Evolutionary conservation across 2,329 filamentous ascomycete species (phyloP).

Genomic region (Macrophomina phaseolina): DNA sequence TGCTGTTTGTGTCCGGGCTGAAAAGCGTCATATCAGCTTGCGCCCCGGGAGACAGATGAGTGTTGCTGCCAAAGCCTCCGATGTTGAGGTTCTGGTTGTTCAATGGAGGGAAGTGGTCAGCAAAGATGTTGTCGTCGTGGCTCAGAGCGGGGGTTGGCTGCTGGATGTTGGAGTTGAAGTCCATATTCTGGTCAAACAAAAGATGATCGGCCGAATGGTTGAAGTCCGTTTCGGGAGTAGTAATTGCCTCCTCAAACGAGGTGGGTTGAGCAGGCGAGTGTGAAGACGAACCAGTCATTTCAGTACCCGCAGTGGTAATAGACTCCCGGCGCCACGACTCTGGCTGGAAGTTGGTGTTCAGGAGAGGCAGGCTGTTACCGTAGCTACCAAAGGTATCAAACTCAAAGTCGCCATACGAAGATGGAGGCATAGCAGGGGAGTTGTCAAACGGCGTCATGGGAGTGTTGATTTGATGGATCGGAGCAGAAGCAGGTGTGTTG

Average conservation of each 20-base stretch:
- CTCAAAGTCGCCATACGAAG: conserved; percentile 41
- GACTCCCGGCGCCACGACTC: conserved; percentile 47
- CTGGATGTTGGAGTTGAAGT: conserved; percentile 60
- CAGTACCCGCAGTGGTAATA: conserved; percentile 42
- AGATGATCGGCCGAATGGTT: conserved; percentile 62
- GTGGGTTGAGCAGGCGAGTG: conserved; percentile 49
- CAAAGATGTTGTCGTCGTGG: conserved; percentile 44
- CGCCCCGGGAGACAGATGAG: conserved; percentile 71
- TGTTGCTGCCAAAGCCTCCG: conserved; percentile 33
- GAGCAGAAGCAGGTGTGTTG: conserved; percentile 42
- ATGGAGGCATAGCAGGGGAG: conserved; percentile 45
- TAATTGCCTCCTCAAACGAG: conserved; percentile 52
- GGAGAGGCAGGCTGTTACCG: conserved; percentile 2
- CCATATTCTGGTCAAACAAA: conserved; percentile 65
- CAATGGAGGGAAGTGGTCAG: conserved; percentile 31
- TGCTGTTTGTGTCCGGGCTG: conserved; percentile 60
- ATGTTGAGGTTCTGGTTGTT: conserved; percentile 1
- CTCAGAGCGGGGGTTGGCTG: conserved; percentile 57
- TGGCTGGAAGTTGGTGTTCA: conserved; percentile 30
- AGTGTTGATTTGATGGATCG: conserved; percentile 35
- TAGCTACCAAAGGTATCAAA: conserved; percentile 24
- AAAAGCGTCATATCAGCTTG: conserved; percentile 73
- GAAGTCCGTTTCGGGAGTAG: conserved; percentile 57
- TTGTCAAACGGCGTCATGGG: conserved; percentile 47
- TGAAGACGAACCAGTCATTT: conserved; percentile 46